Evolutionary conservation across 331 rosid species (phyloP).

Genomic region (Pyrus hybrid): DNA sequence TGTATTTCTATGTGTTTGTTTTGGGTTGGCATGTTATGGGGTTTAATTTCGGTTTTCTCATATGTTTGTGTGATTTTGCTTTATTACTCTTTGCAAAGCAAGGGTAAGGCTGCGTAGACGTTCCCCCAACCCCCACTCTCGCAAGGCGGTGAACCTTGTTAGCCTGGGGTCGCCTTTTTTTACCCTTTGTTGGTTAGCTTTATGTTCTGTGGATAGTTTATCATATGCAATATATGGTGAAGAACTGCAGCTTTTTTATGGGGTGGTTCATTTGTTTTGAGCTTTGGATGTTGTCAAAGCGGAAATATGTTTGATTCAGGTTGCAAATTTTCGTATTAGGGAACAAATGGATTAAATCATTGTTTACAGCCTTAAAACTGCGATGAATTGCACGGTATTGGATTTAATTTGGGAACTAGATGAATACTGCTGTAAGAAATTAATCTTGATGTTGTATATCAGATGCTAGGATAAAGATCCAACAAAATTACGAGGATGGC

Average conservation of each 20-base stretch:
- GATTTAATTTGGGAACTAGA: not conserved
- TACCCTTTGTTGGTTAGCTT: no score
- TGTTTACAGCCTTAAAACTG: not conserved
- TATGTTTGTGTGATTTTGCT: no score
- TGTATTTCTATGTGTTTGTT: not conserved
- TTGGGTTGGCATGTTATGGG: not conserved
- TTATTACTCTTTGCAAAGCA: no score
- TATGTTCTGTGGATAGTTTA: not conserved
- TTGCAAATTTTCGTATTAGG: not conserved
- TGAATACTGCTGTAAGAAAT: not conserved
- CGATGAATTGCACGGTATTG: no score
- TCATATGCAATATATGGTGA: not conserved
- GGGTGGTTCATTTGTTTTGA: not conserved
- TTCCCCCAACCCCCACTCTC: no score
- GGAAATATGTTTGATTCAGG: not conserved
- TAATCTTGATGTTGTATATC: not conserved
- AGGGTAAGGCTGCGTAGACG: no score
- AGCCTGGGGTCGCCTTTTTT: no score
- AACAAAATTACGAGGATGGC: slow-evolving; percentile 34
- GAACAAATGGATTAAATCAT: not conserved
- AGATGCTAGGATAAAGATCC: slow-evolving; percentile 13
- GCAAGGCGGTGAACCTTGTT: no score
- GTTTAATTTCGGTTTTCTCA: no score
- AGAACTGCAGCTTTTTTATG: not conserved
- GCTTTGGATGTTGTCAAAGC: not conserved